phyloP scores from a whole-genome alignment of 164 flowering plant species.

The Kalanchoe fedtschenkoi region DNA sequence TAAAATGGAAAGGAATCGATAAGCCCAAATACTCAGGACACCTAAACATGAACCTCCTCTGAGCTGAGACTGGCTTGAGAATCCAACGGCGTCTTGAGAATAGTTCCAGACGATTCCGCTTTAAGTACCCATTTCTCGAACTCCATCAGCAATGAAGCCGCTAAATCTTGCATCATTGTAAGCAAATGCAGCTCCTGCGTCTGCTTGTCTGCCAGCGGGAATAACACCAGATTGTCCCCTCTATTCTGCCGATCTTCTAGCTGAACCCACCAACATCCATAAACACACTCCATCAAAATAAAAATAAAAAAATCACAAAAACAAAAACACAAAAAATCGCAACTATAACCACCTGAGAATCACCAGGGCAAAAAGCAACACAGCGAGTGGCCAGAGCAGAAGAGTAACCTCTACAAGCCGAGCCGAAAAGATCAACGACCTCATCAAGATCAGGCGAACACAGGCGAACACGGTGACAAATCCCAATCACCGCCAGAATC shows the following conservation, averaged over 20 bases:
- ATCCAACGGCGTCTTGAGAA: slow-evolving; percentile 94
- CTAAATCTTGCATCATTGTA: slow-evolving; percentile 98
- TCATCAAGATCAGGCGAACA: slow-evolving; percentile 69
- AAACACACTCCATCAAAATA: not conserved
- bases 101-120: slow-evolving; percentile 95
- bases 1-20: slow-evolving; percentile 9
- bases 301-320: not conserved
- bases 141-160: slow-evolving; percentile 92
- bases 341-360: slow-evolving; percentile 48
- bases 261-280: slow-evolving; percentile 19
- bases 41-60: slow-evolving; percentile 99
- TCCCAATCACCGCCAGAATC: slow-evolving; percentile 75
- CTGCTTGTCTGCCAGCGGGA: slow-evolving; percentile 87
- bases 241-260: slow-evolving; percentile 65
- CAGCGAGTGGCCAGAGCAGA: slow-evolving; percentile 73
- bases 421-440: slow-evolving; percentile 37
- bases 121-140: slow-evolving; percentile 97
- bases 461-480: slow-evolving; percentile 88
- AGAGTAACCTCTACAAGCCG: slow-evolving; percentile 44
- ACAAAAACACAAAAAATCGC: not conserved
- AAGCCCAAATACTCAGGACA: slow-evolving; percentile 44
- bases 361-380: slow-evolving; percentile 83
- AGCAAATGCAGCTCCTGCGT: slow-evolving; percentile 85
- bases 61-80: slow-evolving; percentile 99
- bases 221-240: slow-evolving; percentile 49